Evolutionary conservation across 495 filamentous ascomycete species (phyloP), one percentile per base, ranked within the genome.

Genomic region (Apodospora peruviana): DNA sequence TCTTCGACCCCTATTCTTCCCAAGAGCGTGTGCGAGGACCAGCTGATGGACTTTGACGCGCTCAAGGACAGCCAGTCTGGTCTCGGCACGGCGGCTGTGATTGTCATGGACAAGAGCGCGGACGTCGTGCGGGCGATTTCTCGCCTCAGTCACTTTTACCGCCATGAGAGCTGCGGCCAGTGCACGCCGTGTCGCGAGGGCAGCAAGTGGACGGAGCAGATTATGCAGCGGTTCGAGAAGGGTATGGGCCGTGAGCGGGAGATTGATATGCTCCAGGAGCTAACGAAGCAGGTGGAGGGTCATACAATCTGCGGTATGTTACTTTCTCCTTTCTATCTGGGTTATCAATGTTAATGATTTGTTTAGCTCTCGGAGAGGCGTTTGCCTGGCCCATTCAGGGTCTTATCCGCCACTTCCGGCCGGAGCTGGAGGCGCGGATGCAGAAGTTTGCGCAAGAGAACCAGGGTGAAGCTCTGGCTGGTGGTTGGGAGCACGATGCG

Each of bases 341-440:
- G 19, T 5, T 4, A 46, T 11, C 14, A n/a, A 12, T 10, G 12
- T 23, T 2, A 1, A 4, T 29, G 2, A 20, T 17, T 5, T 12
- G 12, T 29, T 5, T 50, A 84, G 81, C 93, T 66, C 75, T 98
- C 50, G 93, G 93, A 50, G 93, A 98, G 74, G 93, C 93, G 37
- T 98, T 98, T 58, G 90, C 93, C 51, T 98, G 93, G 93, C 93
- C 93, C 57, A 82, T 97, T 58, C 93, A 98, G 74, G 93, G 93
- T 65, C 78, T 98, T 53, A 96, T 98, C 70, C 83, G 93, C 55
- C 93, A 98, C 71, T 98, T 98, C 76, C 78, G 93, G 55, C 94
- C 91, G 24, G 91, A 98, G 68, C 71, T 98, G 46, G 90, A 97
- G 78, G 85, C 83, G 22, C 78, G 91, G 53, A 91, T 97, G 70